Percentiles rank a stretch among this genome's conserved stretches.
These are phyloP conservation scores for Ramichloridium luteum DNA, from an alignment of 2,329 filamentous ascomycete genomes.

Conservation along the genomic window DNA sequence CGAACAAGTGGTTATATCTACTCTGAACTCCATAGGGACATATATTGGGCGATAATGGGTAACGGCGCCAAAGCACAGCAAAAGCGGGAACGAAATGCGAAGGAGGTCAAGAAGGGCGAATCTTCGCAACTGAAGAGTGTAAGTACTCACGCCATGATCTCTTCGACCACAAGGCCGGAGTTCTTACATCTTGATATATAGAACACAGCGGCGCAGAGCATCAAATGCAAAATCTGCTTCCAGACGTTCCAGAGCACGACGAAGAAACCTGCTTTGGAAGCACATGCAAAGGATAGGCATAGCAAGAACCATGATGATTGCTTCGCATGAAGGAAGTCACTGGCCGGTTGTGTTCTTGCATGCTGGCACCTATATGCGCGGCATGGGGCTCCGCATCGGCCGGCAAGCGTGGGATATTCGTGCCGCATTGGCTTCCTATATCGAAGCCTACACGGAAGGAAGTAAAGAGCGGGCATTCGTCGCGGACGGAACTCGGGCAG, in stretches of 20 bases:
- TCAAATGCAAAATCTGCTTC: constrained; percentile 67
- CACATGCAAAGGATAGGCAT: constrained; percentile 68
- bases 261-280: constrained; percentile 56
- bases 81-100: constrained; percentile 61
- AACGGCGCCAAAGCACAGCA: constrained; percentile 52
- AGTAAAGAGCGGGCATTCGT: too few species aligned
- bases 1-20: too few species aligned
- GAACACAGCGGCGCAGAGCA: constrained; percentile 63
- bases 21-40: too few species aligned
- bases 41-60: too few species aligned
- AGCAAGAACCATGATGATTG: constrained; percentile 59
- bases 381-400: too few species aligned
- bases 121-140: constrained; percentile 15
- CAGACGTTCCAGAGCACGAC: constrained; percentile 69
- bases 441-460: too few species aligned
- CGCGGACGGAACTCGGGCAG: too few species aligned
- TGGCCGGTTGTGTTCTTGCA: too few species aligned
- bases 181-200: constrained; percentile 22
- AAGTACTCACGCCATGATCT: constrained; percentile 4
- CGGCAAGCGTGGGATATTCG: too few species aligned
- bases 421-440: too few species aligned
- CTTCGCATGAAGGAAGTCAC: constrained; percentile 42
- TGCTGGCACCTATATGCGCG: too few species aligned
- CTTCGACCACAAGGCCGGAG: constrained; percentile 2
- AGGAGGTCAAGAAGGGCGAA: constrained; percentile 38